Conservation (phyloP, 495 filamentous ascomycete genomes). For the Penicillium soppii region DNA sequence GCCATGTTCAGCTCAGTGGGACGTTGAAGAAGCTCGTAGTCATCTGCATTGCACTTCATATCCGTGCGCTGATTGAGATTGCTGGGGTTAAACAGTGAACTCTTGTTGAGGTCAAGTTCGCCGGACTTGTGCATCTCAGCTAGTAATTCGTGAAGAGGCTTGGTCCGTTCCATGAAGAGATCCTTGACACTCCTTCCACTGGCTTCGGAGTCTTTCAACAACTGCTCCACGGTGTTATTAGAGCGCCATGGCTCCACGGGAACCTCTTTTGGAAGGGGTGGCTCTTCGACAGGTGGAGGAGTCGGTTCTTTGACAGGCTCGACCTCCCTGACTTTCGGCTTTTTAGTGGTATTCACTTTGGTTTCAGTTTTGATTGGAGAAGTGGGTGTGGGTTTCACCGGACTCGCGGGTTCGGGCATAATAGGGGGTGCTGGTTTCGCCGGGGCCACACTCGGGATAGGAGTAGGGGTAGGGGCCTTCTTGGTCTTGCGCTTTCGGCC, state of each 20-base stretch:
- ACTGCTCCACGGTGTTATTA: constrained; percentile 43
- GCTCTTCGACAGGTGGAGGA: too few relatives aligned
- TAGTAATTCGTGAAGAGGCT: constrained; percentile 44
- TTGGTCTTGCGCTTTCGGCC: constrained; percentile 91
- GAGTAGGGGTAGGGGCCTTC: constrained; percentile 53
- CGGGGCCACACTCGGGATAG: constrained; percentile 31
- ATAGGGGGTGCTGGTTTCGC: constrained; percentile 12
- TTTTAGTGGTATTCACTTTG: constrained; percentile 27
- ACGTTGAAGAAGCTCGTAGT: constrained; percentile 39
- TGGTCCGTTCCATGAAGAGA: constrained; percentile 40
- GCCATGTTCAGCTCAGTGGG: constrained; percentile 42
- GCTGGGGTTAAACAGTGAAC: constrained; percentile 56
- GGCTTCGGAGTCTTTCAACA: constrained; percentile 40
- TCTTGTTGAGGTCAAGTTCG: constrained; percentile 45
- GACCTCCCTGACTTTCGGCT: constrained; percentile 36
- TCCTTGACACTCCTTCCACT: constrained; percentile 37
- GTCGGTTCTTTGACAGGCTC: constrained; percentile 32
- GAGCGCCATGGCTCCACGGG: constrained; percentile 37
- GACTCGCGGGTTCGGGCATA: constrained; percentile 28
- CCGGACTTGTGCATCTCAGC: constrained; percentile 50
- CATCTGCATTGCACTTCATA: constrained; percentile 47
- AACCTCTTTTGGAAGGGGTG: constrained; percentile 23
- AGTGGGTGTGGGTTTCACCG: constrained; percentile 25
- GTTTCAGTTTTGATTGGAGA: constrained; percentile 29
- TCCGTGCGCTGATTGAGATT: constrained; percentile 51